Evolutionary conservation across 768 basidiomycete species (phyloP).

Genomic region (Dentipellis fragilis): DNA sequence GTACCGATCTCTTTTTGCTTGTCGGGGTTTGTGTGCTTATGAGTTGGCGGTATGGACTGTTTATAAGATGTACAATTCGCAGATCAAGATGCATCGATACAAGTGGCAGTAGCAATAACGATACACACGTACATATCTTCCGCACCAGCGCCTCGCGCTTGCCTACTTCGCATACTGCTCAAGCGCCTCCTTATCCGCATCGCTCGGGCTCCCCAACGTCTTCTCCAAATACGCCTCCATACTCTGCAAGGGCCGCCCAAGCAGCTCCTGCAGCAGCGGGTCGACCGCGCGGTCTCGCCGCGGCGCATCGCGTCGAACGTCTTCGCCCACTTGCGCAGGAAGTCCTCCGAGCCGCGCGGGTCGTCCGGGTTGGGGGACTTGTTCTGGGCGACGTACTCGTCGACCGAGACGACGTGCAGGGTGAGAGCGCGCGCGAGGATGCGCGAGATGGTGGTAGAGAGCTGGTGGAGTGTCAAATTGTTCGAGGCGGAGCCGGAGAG

Average conservation of each 20-base stretch:
- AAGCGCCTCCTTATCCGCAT: background rate
- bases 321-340: slow-evolving; percentile 20
- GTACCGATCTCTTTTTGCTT: too few species aligned
- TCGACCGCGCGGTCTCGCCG: slow-evolving; percentile 22
- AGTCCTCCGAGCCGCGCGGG: slow-evolving; percentile 16
- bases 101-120: too few species aligned
- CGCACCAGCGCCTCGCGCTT: too few species aligned
- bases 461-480: slow-evolving; percentile 10
- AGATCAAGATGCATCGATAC: too few species aligned
- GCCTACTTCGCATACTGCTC: background rate
- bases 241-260: slow-evolving; percentile 23
- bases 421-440: background rate
- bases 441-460: background rate
- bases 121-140: too few species aligned
- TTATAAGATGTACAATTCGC: too few species aligned
- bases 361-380: slow-evolving; percentile 12
- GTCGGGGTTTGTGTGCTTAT: too few species aligned
- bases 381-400: slow-evolving; percentile 10
- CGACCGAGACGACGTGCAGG: background rate
- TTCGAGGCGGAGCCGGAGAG: slow-evolving; percentile 16
- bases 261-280: slow-evolving; percentile 16
- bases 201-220: background rate
- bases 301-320: slow-evolving; percentile 20
- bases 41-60: too few species aligned
- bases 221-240: background rate